Percentiles rank a stretch among this genome's conserved stretches.
phyloP scores from a whole-genome alignment of 2,329 filamentous ascomycete genomes.

The Arthrinium puccinioides region DNA sequence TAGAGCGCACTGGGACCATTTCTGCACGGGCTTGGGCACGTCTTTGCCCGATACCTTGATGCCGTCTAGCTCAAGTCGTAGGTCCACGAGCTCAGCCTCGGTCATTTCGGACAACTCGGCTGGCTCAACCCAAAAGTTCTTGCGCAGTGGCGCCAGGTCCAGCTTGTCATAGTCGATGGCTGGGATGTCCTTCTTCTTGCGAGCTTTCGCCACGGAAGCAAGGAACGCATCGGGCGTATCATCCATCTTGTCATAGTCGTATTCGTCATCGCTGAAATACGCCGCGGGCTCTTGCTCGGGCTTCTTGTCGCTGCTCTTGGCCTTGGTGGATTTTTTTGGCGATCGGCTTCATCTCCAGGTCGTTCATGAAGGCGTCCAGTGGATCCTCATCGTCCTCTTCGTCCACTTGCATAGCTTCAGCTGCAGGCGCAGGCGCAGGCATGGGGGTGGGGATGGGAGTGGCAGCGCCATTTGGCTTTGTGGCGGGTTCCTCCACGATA shows the following conservation, averaged over 20 bases:
- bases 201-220: slow-evolving; percentile 50
- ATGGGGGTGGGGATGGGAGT: slow-evolving; percentile 4
- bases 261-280: slow-evolving; percentile 84
- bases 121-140: slow-evolving; percentile 92
- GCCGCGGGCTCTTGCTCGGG: slow-evolving; percentile 67
- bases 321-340: slow-evolving; percentile 19
- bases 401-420: slow-evolving; percentile 51
- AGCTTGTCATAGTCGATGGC: slow-evolving; percentile 79
- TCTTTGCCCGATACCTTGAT: slow-evolving; percentile 89
- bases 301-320: slow-evolving; percentile 32
- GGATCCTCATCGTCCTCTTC: slow-evolving; percentile 74
- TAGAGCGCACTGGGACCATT: slow-evolving; percentile 93
- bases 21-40: slow-evolving; percentile 87
- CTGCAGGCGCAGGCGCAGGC: slow-evolving; percentile 12
- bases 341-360: slow-evolving; percentile 40
- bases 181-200: slow-evolving; percentile 95
- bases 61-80: slow-evolving; percentile 84
- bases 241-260: slow-evolving; percentile 41
- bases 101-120: slow-evolving; percentile 75
- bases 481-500: slow-evolving; percentile 9
- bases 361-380: slow-evolving; percentile 94
- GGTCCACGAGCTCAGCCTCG: slow-evolving; percentile 72
- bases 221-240: slow-evolving; percentile 40
- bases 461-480: slow-evolving; percentile 15
- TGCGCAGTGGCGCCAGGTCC: slow-evolving; percentile 77